Percentiles rank a stretch among this genome's conserved stretches.
These are phyloP conservation scores for Pseudogymnoascus pannorum DNA, from an alignment of 2,329 filamentous ascomycete species.

Conservation along the genomic window DNA sequence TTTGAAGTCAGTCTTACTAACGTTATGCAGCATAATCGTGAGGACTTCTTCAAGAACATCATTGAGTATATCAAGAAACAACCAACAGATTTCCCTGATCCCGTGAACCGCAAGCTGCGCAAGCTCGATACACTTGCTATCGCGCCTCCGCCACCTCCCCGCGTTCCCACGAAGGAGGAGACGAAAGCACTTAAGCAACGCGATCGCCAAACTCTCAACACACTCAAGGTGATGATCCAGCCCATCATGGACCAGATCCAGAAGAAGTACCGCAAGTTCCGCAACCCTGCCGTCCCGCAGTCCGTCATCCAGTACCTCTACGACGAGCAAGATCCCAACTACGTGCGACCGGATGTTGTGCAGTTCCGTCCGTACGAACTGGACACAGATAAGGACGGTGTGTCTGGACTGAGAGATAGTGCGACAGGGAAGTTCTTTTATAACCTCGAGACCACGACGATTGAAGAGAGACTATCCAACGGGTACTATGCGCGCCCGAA, in stretches of 20 bases:
- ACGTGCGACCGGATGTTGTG: slow-evolving; percentile 50
- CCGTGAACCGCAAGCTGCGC: slow-evolving; percentile 77
- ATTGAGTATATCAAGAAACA: slow-evolving; percentile 70
- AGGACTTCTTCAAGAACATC: slow-evolving; percentile 71
- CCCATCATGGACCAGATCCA: slow-evolving; percentile 98
- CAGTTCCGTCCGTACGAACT: slow-evolving; percentile 72
- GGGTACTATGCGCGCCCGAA: slow-evolving; percentile 88
- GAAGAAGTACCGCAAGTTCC: slow-evolving; percentile 79
- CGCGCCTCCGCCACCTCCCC: slow-evolving; percentile 64
- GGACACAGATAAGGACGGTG: slow-evolving; percentile 69
- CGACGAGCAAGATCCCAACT: slow-evolving; percentile 71
- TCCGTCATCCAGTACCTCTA: slow-evolving; percentile 72
- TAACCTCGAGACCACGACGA: slow-evolving; percentile 86
- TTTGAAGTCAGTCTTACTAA: slow-evolving; percentile 22
- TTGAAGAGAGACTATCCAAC: slow-evolving; percentile 94
- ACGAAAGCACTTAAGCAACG: slow-evolving; percentile 71
- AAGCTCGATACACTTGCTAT: slow-evolving; percentile 69
- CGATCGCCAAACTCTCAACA: slow-evolving; percentile 77
- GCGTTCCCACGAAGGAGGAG: slow-evolving; percentile 66
- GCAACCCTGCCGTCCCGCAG: slow-evolving; percentile 70
- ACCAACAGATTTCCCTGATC: slow-evolving; percentile 81
- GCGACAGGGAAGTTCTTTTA: slow-evolving; percentile 82
- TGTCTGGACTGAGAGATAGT: slow-evolving; percentile 67
- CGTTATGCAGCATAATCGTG: slow-evolving; percentile 48
- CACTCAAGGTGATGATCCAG: slow-evolving; percentile 81